Percentiles rank a stretch among this genome's conserved stretches.
phyloP scores from a whole-genome alignment of 2,329 filamentous ascomycete genomes.

The Xenoacremonium recifei region DNA sequence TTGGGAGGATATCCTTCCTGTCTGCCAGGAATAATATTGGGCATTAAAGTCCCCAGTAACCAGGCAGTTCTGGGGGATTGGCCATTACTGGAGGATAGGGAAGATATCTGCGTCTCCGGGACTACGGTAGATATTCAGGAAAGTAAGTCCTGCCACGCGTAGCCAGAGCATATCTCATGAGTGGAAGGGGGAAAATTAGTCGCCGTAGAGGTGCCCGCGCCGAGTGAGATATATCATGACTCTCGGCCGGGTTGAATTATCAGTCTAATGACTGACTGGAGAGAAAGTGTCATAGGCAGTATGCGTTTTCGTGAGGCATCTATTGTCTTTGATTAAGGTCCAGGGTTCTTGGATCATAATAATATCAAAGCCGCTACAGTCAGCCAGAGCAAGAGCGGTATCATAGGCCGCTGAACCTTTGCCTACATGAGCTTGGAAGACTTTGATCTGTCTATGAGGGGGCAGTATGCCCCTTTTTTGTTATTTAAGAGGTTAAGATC shows the following conservation, averaged over 20 bases:
- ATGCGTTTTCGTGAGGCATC: constrained; percentile 12
- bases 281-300: constrained; percentile 8
- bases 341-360: constrained; percentile 15
- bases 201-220: constrained; percentile 5
- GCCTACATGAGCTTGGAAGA: constrained; percentile 14
- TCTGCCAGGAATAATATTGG: constrained; percentile 13
- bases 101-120: constrained; percentile 7
- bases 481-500: no score
- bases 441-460: no score
- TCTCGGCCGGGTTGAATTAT: constrained; percentile 10
- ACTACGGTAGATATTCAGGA: constrained; percentile 16
- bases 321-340: constrained; percentile 5
- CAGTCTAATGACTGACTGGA: constrained; percentile 10
- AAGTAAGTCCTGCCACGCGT: constrained; percentile 9
- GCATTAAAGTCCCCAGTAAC: constrained; percentile 19
- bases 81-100: constrained; percentile 9
- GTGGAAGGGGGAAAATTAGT: constrained; percentile 9
- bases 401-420: constrained; percentile 11
- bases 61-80: constrained; percentile 9
- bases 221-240: constrained; percentile 15
- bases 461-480: no score
- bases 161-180: constrained; percentile 14
- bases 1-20: constrained; percentile 4
- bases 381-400: constrained; percentile 12
- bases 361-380: constrained; percentile 10